Conservation (phyloP, 2,329 filamentous ascomycete genomes). For the Cytospora leucostoma region DNA sequence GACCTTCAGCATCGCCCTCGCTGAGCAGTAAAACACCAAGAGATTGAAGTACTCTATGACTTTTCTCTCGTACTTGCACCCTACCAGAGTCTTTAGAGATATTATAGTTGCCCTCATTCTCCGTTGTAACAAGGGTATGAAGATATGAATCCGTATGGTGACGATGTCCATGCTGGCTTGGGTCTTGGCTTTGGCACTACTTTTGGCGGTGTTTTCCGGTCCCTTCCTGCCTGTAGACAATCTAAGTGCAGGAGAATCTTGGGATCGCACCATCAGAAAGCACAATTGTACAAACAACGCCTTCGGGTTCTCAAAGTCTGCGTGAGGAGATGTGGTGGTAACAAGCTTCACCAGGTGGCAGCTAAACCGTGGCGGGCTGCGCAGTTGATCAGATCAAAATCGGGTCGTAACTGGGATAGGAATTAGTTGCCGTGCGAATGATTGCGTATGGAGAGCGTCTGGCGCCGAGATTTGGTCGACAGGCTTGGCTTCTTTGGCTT, state of each 20-base stretch:
- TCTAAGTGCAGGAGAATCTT: not conserved
- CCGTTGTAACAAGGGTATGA: not conserved
- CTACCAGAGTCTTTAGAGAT: not conserved
- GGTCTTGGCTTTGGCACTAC: not conserved
- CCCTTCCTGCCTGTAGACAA: not conserved
- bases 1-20: not conserved
- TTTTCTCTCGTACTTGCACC: not conserved
- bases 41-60: not conserved
- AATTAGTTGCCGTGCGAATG: not conserved
- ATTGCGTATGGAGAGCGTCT: no score
- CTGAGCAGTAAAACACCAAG: not conserved
- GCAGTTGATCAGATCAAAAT: not conserved
- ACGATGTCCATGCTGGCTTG: not conserved
- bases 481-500: not conserved
- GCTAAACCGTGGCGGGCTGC: not conserved
- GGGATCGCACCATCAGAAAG: not conserved
- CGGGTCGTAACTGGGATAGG: not conserved
- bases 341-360: not conserved
- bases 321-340: not conserved
- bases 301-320: not conserved
- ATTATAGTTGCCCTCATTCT: not conserved
- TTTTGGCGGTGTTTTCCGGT: not conserved
- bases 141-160: not conserved
- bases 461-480: not conserved
- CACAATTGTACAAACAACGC: not conserved